phyloP scores from a whole-genome alignment of 164 flowering plant species.

The Aristolochia contorta region DNA sequence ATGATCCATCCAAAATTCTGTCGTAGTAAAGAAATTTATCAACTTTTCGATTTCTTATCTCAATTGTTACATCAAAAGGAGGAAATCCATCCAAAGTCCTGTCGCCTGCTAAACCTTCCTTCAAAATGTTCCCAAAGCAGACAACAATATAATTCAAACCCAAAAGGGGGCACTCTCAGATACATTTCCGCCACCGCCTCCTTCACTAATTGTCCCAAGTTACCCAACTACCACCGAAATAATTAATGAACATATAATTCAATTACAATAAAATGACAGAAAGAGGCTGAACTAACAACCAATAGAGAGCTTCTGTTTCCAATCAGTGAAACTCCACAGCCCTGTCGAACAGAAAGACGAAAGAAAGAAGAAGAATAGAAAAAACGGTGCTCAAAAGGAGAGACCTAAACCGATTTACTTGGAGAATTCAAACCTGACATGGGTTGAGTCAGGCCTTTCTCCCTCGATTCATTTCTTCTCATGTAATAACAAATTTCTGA shows the following conservation, averaged over 20 bases:
- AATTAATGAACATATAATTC: too few relatives aligned
- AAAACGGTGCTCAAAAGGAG: not conserved
- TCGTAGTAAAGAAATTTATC: not conserved
- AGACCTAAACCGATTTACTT: constrained; percentile 5
- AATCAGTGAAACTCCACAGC: not conserved
- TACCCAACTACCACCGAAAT: not conserved
- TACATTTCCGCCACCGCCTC: not conserved
- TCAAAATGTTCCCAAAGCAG: not conserved
- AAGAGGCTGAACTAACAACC: not conserved
- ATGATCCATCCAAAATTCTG: too few relatives aligned
- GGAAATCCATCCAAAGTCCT: not conserved
- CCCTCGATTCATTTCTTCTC: constrained; percentile 1
- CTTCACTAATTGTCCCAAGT: not conserved
- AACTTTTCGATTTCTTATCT: not conserved
- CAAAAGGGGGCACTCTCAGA: constrained; percentile 2
- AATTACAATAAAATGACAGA: too few relatives aligned
- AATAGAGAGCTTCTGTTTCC: not conserved
- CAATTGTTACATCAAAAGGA: constrained; percentile 12
- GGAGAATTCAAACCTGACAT: constrained; percentile 14
- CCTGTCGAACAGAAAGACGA: not conserved
- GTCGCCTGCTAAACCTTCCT: not conserved
- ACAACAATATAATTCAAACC: constrained; percentile 2
- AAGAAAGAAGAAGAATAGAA: constrained; percentile 2
- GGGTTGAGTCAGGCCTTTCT: constrained; percentile 6
- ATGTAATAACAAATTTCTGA: constrained; percentile 9